Conservation (phyloP, 352 stramenopile species). For the Stramenopiles sp. region DNA sequence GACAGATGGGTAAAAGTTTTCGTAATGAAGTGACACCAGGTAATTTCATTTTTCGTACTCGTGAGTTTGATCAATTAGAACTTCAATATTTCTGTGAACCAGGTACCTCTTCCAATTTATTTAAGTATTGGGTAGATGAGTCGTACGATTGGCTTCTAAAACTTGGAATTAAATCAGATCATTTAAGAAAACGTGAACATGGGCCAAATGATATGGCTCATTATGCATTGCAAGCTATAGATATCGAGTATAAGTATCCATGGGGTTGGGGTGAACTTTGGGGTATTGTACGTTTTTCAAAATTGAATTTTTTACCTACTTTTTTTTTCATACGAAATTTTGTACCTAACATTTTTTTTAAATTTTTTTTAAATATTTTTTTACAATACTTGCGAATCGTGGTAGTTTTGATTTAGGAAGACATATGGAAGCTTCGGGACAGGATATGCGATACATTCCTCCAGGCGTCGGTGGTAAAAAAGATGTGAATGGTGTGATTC, state of each 20-base stretch:
- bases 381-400: slow-evolving; percentile 40
- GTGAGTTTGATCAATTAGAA: slow-evolving; percentile 93
- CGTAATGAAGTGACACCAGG: slow-evolving; percentile 85
- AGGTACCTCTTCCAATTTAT: slow-evolving; percentile 23
- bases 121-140: slow-evolving; percentile 55
- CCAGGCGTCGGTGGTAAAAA: too few species aligned
- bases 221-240: slow-evolving; percentile 72
- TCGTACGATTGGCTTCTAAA: slow-evolving; percentile 46
- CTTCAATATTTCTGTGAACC: slow-evolving; percentile 43
- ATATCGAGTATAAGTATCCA: slow-evolving; percentile 85
- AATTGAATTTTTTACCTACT: not conserved
- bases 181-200: slow-evolving; percentile 60
- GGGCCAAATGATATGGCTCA: slow-evolving; percentile 58
- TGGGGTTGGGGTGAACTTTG: slow-evolving; percentile 81
- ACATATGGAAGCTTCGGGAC: slow-evolving; percentile 57
- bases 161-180: slow-evolving; percentile 39
- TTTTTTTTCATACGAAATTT: too few species aligned
- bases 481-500: too few species aligned
- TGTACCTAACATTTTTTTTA: too few species aligned
- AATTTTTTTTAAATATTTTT: too few species aligned
- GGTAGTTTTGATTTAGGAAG: slow-evolving; percentile 77
- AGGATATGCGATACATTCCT: slow-evolving; percentile 20
- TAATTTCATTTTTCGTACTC: slow-evolving; percentile 79
- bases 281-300: slow-evolving; percentile 24
- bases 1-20: slow-evolving; percentile 87